A percentile compares a stretch with the other conserved stretches of the same genome.
phyloP scores from a whole-genome alignment of 352 stramenopile species.

The Hyaloperonospora arabidopsidis region DNA sequence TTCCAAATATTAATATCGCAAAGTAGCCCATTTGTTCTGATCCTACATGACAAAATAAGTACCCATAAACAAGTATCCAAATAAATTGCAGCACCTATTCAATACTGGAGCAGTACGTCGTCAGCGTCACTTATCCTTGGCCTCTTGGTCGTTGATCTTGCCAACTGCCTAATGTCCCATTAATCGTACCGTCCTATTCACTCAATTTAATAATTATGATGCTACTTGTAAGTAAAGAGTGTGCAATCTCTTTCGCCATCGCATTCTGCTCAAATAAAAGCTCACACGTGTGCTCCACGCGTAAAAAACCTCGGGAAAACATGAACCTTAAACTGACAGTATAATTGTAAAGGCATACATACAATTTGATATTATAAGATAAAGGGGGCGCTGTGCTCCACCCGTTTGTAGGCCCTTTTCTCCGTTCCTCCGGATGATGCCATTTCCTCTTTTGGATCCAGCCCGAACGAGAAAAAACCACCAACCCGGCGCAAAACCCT shows the following conservation, averaged over 20 bases:
- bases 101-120: too few relatives aligned
- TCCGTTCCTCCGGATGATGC: slow-evolving; percentile 18
- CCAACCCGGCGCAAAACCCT: too few relatives aligned
- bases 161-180: too few relatives aligned
- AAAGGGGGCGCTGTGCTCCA: slow-evolving; percentile 43
- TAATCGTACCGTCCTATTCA: too few relatives aligned
- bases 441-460: slow-evolving; percentile 65
- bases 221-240: not conserved
- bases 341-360: slow-evolving; percentile 36
- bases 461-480: slow-evolving; percentile 17
- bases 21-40: too few relatives aligned
- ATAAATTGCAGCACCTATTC: too few relatives aligned
- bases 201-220: too few relatives aligned
- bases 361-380: slow-evolving; percentile 1
- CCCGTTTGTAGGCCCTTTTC: slow-evolving; percentile 41
- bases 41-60: too few relatives aligned
- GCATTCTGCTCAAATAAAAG: slow-evolving; percentile 5
- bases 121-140: too few relatives aligned
- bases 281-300: slow-evolving; percentile 1
- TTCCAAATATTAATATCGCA: too few relatives aligned
- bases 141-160: too few relatives aligned
- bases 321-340: slow-evolving; percentile 36
- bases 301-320: slow-evolving; percentile 30
- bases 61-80: too few relatives aligned
- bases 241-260: not conserved